Evolutionary conservation across 2,329 filamentous ascomycete genomes (phyloP).

Genomic region (Pseudogymnoascus sp.): DNA sequence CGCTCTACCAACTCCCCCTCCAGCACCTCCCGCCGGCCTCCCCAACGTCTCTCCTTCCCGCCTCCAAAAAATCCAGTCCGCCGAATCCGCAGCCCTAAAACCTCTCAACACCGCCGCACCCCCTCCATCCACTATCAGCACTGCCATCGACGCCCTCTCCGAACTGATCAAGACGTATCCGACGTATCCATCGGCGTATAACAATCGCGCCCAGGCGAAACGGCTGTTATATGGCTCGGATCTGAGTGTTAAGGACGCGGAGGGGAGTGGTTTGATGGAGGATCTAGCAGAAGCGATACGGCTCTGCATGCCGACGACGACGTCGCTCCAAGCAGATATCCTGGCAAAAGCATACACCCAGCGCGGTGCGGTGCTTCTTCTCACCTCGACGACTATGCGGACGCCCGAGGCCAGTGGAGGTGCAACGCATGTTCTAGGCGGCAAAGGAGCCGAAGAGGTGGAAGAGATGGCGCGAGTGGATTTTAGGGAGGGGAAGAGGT

Average conservation of each 20-base stretch:
- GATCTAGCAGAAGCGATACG: conserved; percentile 24
- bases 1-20: conserved; percentile 45
- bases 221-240: conserved; percentile 56
- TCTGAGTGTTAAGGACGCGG: conserved; percentile 39
- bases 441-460: conserved; percentile 49
- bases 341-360: conserved; percentile 67
- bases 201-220: conserved; percentile 66
- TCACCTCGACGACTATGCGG: conserved; percentile 44
- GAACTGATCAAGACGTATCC: conserved; percentile 51
- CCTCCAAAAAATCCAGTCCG: conserved; percentile 48
- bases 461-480: conserved; percentile 57
- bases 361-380: conserved; percentile 57
- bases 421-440: neutral
- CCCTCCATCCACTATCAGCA: conserved; percentile 38
- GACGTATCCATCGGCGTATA: conserved; percentile 63
- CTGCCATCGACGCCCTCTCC: conserved; percentile 43
- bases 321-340: conserved; percentile 51
- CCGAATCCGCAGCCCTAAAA: conserved; percentile 37
- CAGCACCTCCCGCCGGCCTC: conserved; percentile 43
- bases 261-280: conserved; percentile 28
- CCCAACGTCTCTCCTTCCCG: conserved; percentile 46
- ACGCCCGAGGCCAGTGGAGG: conserved; percentile 7
- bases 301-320: conserved; percentile 43
- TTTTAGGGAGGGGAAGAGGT: conserved; percentile 57
- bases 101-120: conserved; percentile 20